These are phyloP conservation scores for Pythium apleroticum DNA, from an alignment of 352 stramenopile species.

Conservation along the genomic window DNA sequence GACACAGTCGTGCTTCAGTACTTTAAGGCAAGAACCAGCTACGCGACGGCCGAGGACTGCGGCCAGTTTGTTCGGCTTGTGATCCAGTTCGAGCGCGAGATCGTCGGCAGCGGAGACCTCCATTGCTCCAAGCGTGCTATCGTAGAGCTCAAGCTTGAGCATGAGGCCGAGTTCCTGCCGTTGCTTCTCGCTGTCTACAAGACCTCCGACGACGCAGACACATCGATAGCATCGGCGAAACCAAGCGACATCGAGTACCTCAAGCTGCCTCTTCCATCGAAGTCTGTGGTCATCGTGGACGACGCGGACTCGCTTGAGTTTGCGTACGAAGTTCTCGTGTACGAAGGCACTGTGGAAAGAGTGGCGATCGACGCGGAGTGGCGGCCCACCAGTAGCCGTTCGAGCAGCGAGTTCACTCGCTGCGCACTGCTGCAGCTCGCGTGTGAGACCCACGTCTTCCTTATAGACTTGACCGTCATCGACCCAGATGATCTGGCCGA, in stretches of 20 bases:
- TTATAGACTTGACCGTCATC: conserved; percentile 57
- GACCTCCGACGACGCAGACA: not conserved
- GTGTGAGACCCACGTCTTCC: conserved; percentile 59
- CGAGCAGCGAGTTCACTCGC: conserved; percentile 37
- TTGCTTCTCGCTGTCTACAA: conserved; percentile 34
- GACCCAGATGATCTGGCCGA: conserved; percentile 58
- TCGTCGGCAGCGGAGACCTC: conserved; percentile 30
- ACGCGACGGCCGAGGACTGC: conserved; percentile 35
- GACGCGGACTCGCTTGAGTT: conserved; percentile 48
- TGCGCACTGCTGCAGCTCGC: conserved; percentile 67
- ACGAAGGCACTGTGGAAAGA: conserved; percentile 34
- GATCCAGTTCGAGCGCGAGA: conserved; percentile 39
- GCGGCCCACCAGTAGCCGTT: conserved; percentile 40
- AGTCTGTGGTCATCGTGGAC: conserved; percentile 54
- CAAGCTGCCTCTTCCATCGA: conserved; percentile 41
- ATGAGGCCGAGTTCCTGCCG: conserved; percentile 66
- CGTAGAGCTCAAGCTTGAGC: conserved; percentile 59
- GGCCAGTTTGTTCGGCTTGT: conserved; percentile 56
- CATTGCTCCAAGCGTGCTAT: conserved; percentile 42
- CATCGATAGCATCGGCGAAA: not conserved
- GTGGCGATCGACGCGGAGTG: conserved; percentile 67
- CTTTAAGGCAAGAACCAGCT: conserved; percentile 44
- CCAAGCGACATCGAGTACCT: conserved; percentile 30
- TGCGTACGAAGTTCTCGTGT: conserved; percentile 48
- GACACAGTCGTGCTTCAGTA: conserved; percentile 52